A percentile compares a stretch with the other conserved stretches of the same genome.
Conservation (phyloP, 108 stramenopile species). For the Discostella stelligeroides region DNA sequence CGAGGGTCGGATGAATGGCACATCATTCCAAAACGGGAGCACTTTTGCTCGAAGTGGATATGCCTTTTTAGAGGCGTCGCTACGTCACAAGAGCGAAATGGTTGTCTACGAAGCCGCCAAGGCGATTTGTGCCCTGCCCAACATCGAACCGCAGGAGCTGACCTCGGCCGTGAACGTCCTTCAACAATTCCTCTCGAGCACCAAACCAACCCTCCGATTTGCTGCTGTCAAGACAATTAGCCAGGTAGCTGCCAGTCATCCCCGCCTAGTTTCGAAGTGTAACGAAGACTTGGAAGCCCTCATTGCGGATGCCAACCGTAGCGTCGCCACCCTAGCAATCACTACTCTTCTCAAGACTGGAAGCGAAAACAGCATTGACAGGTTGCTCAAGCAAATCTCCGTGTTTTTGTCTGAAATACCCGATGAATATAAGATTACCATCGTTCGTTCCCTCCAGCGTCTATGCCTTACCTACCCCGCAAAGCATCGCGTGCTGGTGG, state of each 20-base stretch:
- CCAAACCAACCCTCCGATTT: conserved; percentile 94
- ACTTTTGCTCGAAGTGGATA: conserved; percentile 89
- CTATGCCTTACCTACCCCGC: conserved; percentile 84
- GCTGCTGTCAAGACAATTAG: conserved; percentile 96
- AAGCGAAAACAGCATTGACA: conserved; percentile 92
- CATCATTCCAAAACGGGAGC: conserved; percentile 59
- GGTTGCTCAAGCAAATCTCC: conserved; percentile 97
- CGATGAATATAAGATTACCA: conserved; percentile 97
- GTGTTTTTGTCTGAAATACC: conserved; percentile 98
- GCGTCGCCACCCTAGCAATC: conserved; percentile 98
- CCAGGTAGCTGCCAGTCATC: conserved; percentile 88
- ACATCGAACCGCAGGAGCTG: conserved; percentile 93
- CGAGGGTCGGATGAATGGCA: conserved; percentile 66
- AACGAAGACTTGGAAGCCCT: conserved; percentile 98
- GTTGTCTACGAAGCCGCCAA: conserved; percentile 99
- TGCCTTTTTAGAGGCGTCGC: conserved; percentile 90
- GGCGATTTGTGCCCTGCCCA: conserved; percentile 95
- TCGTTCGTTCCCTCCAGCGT: conserved; percentile 80
- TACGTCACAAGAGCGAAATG: conserved; percentile 95
- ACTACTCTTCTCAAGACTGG: conserved; percentile 99
- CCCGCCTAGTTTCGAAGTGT: conserved; percentile 95
- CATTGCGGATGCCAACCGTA: conserved; percentile 94
- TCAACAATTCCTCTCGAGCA: conserved; percentile 92
- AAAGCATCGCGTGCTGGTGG: conserved; percentile 81
- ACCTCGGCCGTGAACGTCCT: conserved; percentile 95